phyloP scores from a whole-genome alignment of 257 asterid genomes.

The Capsicum pubescens region DNA sequence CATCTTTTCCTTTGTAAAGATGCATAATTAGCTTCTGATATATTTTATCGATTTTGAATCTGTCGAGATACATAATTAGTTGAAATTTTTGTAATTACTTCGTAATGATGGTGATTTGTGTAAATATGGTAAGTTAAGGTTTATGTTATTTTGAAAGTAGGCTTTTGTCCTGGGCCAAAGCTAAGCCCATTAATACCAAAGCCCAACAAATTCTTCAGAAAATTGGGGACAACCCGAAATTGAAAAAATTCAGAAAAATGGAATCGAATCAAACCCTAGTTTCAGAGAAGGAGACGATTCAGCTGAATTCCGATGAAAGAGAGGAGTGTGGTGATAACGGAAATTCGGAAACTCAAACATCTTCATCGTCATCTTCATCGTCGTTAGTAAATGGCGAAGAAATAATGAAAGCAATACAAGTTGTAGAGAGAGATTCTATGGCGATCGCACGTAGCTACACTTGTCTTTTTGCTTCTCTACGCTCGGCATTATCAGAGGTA shows the following conservation, averaged over 20 bases:
- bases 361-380: neutral
- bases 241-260: neutral
- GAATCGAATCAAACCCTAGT: slow-evolving; percentile 8
- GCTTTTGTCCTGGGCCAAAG: neutral
- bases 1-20: too few species aligned
- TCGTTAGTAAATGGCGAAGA: slow-evolving; percentile 55
- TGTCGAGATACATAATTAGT: too few species aligned
- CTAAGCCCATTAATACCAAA: neutral
- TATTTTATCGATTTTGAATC: too few species aligned
- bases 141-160: too few species aligned
- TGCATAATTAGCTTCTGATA: too few species aligned
- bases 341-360: slow-evolving; percentile 32
- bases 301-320: neutral
- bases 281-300: slow-evolving; percentile 9
- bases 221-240: neutral
- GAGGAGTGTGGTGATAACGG: neutral
- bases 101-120: too few species aligned
- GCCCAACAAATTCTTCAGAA: neutral
- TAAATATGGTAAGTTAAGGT: too few species aligned
- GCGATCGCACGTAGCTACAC: slow-evolving; percentile 86
- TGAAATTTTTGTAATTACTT: too few species aligned
- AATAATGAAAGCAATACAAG: slow-evolving; percentile 73
- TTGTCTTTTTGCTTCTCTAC: slow-evolving; percentile 80
- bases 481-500: slow-evolving; percentile 79
- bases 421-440: slow-evolving; percentile 82